Evolutionary conservation across 2,329 filamentous ascomycete genomes (phyloP).

Genomic region (Alternaria gansuensis): DNA sequence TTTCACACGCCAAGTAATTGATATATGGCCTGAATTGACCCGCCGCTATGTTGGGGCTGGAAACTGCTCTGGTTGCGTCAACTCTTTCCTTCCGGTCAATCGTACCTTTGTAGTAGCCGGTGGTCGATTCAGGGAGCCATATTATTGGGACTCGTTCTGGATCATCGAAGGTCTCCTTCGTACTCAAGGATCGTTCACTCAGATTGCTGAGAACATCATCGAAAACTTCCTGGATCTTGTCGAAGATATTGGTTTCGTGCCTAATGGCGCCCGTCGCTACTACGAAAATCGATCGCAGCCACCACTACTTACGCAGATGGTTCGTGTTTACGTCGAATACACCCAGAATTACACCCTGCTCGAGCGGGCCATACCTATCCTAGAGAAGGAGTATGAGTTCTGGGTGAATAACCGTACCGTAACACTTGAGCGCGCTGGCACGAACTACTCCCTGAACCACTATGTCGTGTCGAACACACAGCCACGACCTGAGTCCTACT

Average conservation of each 20-base stretch:
- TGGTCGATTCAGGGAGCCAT: slow-evolving; percentile 74
- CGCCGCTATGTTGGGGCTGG: slow-evolving; percentile 62
- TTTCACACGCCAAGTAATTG: slow-evolving; percentile 70
- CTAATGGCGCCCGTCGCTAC: slow-evolving; percentile 73
- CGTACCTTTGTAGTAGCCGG: slow-evolving; percentile 75
- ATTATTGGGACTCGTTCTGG: slow-evolving; percentile 78
- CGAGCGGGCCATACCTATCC: slow-evolving; percentile 67
- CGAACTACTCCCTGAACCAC: slow-evolving; percentile 66
- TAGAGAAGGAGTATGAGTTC: slow-evolving; percentile 71
- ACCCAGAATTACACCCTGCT: slow-evolving; percentile 70
- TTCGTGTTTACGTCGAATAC: slow-evolving; percentile 69
- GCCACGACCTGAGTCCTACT: slow-evolving; percentile 72
- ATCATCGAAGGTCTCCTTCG: slow-evolving; percentile 72
- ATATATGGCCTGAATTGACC: slow-evolving; percentile 74
- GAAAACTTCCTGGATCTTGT: slow-evolving; percentile 75
- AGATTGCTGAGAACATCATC: slow-evolving; percentile 72
- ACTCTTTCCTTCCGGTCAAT: slow-evolving; percentile 72
- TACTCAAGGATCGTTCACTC: slow-evolving; percentile 69
- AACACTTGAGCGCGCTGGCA: slow-evolving; percentile 57
- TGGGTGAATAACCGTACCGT: slow-evolving; percentile 70
- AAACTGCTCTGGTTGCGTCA: slow-evolving; percentile 66
- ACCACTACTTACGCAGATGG: slow-evolving; percentile 72
- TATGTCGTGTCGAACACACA: slow-evolving; percentile 71
- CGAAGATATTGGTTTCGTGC: slow-evolving; percentile 70
- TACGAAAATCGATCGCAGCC: slow-evolving; percentile 75